These are phyloP conservation scores for Suhomyces bokatorum DNA, from an alignment of 1,139 yeast species.

Conservation along the genomic window DNA sequence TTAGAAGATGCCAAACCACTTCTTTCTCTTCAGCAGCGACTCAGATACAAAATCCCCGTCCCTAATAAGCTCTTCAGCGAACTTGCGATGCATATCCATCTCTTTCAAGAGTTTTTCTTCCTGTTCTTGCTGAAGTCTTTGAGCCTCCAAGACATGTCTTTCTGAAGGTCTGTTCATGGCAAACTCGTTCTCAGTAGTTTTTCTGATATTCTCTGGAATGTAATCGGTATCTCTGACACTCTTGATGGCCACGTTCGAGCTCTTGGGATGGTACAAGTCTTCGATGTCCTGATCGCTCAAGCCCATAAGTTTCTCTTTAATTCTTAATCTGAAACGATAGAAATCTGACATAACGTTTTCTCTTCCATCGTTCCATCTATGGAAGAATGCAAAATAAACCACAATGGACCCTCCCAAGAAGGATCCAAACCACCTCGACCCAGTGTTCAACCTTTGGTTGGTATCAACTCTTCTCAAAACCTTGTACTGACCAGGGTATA, in stretches of 20 bases:
- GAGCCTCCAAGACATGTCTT: slow-evolving; percentile 75
- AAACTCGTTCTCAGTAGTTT: slow-evolving; percentile 44
- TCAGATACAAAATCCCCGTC: slow-evolving; percentile 27
- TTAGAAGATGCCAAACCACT: slow-evolving; percentile 24
- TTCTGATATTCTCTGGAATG: slow-evolving; percentile 40
- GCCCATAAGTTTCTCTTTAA: slow-evolving; percentile 55
- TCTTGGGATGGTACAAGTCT: slow-evolving; percentile 56
- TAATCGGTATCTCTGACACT: slow-evolving; percentile 46
- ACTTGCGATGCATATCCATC: slow-evolving; percentile 40
- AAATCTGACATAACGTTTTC: slow-evolving; percentile 74
- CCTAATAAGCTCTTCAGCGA: slow-evolving; percentile 33
- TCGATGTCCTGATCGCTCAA: slow-evolving; percentile 60
- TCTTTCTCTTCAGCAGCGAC: slow-evolving; percentile 15
- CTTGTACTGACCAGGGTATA: slow-evolving; percentile 79
- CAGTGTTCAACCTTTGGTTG: slow-evolving; percentile 55
- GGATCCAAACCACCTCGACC: slow-evolving; percentile 53
- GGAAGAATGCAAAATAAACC: slow-evolving; percentile 65
- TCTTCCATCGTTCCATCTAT: slow-evolving; percentile 83
- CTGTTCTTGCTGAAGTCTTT: slow-evolving; percentile 63
- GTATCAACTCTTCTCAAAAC: slow-evolving; percentile 64
- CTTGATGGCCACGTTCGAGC: slow-evolving; percentile 34
- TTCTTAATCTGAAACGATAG: slow-evolving; percentile 57
- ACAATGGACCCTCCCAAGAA: slow-evolving; percentile 47
- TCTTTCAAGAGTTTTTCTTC: slow-evolving; percentile 68
- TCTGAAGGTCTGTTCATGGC: slow-evolving; percentile 71